Percentiles rank a stretch among this genome's conserved stretches.
phyloP scores from a whole-genome alignment of 108 stramenopile genomes.

The Fragilaria radians region DNA sequence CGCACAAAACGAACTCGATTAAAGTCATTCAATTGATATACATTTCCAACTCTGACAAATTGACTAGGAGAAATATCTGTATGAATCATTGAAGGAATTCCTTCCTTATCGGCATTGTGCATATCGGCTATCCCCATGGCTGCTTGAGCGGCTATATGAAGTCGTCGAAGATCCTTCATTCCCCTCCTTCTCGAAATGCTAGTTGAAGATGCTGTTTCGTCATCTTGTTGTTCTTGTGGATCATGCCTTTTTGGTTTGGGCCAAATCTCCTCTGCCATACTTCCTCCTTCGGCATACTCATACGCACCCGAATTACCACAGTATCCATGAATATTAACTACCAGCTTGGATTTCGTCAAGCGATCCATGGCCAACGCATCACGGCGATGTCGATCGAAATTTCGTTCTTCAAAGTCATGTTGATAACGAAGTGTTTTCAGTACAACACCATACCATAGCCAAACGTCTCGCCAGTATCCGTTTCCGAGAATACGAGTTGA shows the following conservation, averaged over 20 bases:
- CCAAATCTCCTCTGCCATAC: conserved; percentile 21
- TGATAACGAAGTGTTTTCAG: conserved; percentile 49
- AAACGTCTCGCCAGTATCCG: conserved; percentile 74
- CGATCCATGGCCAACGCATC: conserved; percentile 81
- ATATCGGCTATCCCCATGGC: conserved; percentile 30
- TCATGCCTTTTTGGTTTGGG: too few relatives aligned
- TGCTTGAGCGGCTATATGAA: conserved; percentile 20
- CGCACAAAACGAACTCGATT: conserved; percentile 62
- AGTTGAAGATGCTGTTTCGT: conserved; percentile 10
- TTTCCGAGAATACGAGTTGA: conserved; percentile 17
- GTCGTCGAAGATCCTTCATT: conserved; percentile 5
- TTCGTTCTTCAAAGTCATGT: conserved; percentile 34
- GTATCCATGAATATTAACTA: conserved; percentile 68
- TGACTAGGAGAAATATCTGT: conserved; percentile 10
- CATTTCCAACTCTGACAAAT: conserved; percentile 19
- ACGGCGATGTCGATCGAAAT: conserved; percentile 57
- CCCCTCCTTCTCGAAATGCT: too few relatives aligned
- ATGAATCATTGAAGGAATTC: conserved; percentile 3
- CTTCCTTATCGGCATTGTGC: conserved; percentile 21
- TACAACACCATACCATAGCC: conserved; percentile 24
- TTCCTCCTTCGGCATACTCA: conserved; percentile 53
- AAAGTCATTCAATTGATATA: conserved; percentile 68
- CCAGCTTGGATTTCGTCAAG: conserved; percentile 41
- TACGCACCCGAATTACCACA: conserved; percentile 60
- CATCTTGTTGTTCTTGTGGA: not conserved